Base-by-base conservation (phyloP, 805 yeast species). In the Candida nonsorbophila region DNA sequence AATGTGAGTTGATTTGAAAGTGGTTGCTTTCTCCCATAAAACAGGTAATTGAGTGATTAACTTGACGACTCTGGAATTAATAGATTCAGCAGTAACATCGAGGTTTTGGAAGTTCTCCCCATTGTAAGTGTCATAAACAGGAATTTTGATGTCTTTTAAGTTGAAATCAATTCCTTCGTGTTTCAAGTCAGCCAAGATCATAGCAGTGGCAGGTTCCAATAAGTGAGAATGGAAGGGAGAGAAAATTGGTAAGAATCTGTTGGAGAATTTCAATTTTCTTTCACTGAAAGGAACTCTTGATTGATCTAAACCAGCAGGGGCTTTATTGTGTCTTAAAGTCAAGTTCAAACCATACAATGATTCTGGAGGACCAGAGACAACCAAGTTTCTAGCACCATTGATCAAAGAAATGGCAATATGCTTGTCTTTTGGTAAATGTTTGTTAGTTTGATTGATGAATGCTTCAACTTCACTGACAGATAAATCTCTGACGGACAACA, bases 311-410 rank as follows among this genome's bases (percentile, higher is more conserved):
- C 97, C 97, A 26, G 92, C 68, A 25, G 94, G 84, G 28, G 97
- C 97, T 67, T 92, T 92, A 36, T 86, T 86, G 65, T 85, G 84
- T 71, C 98, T 80, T 58, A 92, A 72, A 37, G 90, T 74, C 51
- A 92, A 72, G 63, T 88, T 88, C 49, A 92, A 74, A 70, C 99
- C 99, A 49, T 90, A 92, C 38, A 92, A 69, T 3, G 97, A 87
- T 72, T 88, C 95, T 33, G 99, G 97, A 27, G 97, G 98, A 58
- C 99, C 99, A 14, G 94, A 77, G 27, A 90, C 87, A 33, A 92
- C 98, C 65, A 87, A 72, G 61, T 87, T 85, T 67, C 95, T 77
- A 27, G 95, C 95, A 58, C 98, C 98, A 55, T 92, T 92, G 46
- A 88, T 72, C 55, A 92, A 75, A 24, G 97, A 87, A 41, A 92